phyloP scores from a whole-genome alignment of 805 yeast species.

The Candida ortonii region DNA sequence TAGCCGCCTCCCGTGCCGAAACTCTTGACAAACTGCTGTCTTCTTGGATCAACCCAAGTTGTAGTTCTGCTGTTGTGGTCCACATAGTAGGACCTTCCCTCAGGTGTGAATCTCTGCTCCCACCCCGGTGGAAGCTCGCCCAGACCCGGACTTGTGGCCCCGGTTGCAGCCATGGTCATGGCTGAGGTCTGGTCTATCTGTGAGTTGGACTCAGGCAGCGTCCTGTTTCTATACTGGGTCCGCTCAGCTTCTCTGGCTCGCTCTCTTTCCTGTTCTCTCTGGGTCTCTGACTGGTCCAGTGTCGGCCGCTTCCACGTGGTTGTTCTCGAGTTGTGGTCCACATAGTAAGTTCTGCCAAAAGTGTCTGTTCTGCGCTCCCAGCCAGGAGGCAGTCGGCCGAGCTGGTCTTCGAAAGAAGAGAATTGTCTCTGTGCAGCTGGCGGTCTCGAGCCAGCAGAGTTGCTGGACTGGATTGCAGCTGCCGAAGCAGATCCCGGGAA shows the following conservation, averaged over 20 bases:
- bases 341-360: conserved; percentile 95
- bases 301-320: conserved; percentile 99
- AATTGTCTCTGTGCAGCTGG: conserved; percentile 54
- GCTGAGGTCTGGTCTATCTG: conserved; percentile 42
- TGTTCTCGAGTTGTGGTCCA: conserved; percentile 95
- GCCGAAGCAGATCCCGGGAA: conserved; percentile 30
- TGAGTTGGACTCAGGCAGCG: conserved; percentile 76
- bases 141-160: conserved; percentile 91
- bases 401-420: conserved; percentile 95
- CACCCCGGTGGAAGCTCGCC: conserved; percentile 98
- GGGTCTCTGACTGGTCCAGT: conserved; percentile 72
- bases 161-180: conserved; percentile 61
- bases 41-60: conserved; percentile 99
- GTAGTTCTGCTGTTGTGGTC: conserved; percentile 99
- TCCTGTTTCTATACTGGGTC: conserved; percentile 85
- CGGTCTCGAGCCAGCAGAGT: conserved; percentile 26
- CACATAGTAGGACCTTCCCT: conserved; percentile 96
- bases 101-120: conserved; percentile 98
- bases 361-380: conserved; percentile 99
- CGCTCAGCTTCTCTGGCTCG: conserved; percentile 82
- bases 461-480: conserved; percentile 25
- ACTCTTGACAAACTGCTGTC: conserved; percentile 96
- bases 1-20: conserved; percentile 89
- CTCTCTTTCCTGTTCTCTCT: conserved; percentile 56
- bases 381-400: conserved; percentile 95